phyloP scores from a whole-genome alignment of 2,329 filamentous ascomycete species.

The Verruconis gallopava region DNA sequence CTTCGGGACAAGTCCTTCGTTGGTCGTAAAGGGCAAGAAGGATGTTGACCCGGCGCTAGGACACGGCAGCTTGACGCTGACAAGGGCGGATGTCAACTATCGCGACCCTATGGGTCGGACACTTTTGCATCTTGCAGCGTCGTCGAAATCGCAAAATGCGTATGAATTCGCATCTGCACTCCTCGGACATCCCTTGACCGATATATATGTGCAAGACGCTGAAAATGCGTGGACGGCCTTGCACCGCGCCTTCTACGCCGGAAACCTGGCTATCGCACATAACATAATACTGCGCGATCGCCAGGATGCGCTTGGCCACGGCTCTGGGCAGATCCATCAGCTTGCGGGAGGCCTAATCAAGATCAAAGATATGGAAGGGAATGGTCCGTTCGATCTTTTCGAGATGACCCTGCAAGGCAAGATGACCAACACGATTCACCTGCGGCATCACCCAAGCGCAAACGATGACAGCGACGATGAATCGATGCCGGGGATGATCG shows the following conservation, averaged over 20 bases:
- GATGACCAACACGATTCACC: neutral
- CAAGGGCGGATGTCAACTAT: conserved; percentile 63
- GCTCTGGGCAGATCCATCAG: conserved; percentile 43
- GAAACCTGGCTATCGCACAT: conserved; percentile 76
- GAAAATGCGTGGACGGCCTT: conserved; percentile 96
- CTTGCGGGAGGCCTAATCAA: conserved; percentile 70
- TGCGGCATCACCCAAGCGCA: conserved; percentile 8
- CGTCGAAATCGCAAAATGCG: conserved; percentile 57
- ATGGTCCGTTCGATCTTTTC: conserved; percentile 89
- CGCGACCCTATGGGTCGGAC: conserved; percentile 74
- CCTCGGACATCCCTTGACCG: conserved; percentile 67
- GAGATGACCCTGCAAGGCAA: conserved; percentile 46
- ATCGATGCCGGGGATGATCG: conserved; percentile 8
- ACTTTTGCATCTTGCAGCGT: conserved; percentile 70
- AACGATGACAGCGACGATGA: conserved; percentile 11
- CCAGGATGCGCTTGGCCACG: conserved; percentile 49
- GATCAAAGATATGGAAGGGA: conserved; percentile 88
- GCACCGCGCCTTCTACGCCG: conserved; percentile 79
- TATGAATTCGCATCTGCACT: conserved; percentile 65
- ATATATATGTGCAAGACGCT: conserved; percentile 73
- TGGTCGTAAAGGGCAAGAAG: conserved; percentile 24
- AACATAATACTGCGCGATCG: conserved; percentile 69
- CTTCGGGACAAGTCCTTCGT: conserved; percentile 32
- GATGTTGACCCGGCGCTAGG: conserved; percentile 1
- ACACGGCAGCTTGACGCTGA: conserved; percentile 25